Percentiles rank a stretch among this genome's conserved stretches.
phyloP scores from a whole-genome alignment of 139 green algal genomes.

The Spirogloea muscicola region DNA sequence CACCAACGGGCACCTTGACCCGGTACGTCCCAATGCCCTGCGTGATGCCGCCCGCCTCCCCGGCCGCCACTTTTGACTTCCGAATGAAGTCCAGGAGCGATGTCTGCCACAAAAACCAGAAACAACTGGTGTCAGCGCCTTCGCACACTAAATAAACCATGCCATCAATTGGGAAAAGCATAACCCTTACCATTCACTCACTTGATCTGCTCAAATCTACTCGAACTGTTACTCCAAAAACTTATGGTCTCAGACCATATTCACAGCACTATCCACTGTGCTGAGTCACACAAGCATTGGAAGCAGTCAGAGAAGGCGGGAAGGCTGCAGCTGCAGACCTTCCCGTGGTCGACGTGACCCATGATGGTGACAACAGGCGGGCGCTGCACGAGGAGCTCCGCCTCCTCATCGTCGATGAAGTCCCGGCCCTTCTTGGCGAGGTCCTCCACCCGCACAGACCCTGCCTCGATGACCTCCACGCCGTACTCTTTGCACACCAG shows the following conservation, averaged over 20 bases:
- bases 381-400: slow-evolving; percentile 65
- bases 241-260: no score
- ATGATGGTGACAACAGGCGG: slow-evolving; percentile 96
- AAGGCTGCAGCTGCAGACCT: no score
- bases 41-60: slow-evolving; percentile 97
- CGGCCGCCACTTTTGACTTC: slow-evolving; percentile 61
- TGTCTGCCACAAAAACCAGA: slow-evolving; percentile 30
- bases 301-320: no score
- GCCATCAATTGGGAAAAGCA: no score
- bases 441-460: slow-evolving; percentile 48
- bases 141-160: no score
- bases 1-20: slow-evolving; percentile 60
- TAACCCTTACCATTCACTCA: no score
- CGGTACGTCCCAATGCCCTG: slow-evolving; percentile 97
- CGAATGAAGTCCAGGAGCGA: slow-evolving; percentile 50
- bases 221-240: no score
- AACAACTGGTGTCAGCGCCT: no score
- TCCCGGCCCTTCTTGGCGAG: slow-evolving; percentile 65
- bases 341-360: slow-evolving; percentile 98
- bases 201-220: no score
- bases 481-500: slow-evolving; percentile 72
- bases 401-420: slow-evolving; percentile 77
- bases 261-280: no score
- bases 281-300: no score
- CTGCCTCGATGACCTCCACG: slow-evolving; percentile 56